Evolutionary conservation across 2,329 filamentous ascomycete genomes (phyloP), one percentile per base, ranked within the genome.

Genomic region (Sporothrix protearum): DNA sequence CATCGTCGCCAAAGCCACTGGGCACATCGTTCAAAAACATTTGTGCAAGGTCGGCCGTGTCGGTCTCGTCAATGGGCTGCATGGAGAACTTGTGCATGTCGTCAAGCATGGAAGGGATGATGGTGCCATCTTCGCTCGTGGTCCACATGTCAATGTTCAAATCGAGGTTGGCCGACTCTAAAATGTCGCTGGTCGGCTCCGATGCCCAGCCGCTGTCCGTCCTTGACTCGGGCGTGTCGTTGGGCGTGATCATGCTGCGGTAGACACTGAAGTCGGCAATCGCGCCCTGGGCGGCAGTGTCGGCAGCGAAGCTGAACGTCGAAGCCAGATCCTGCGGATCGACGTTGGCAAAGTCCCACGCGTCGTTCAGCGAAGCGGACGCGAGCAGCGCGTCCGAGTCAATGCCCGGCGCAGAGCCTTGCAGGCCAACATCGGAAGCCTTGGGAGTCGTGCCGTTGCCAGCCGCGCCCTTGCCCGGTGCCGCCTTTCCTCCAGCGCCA

Each of bases 191-290:
- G 73, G 85, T 89, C 10, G 87, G 86, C 75, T 90, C 88, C 69
- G 74, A 74, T 53, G 88, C 89, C 9, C 81, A 78, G 3, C 85
- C 84, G 75, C 84, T 85, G 71, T 90, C 87, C 77, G 89, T 88
- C 78, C 83, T 87, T 1, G 88, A 90, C 75, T 89, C 88, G 0
- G 88, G 88, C 8, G 88, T 90, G 76, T 90, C 87, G 73, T 89
- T 88, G 0, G 88, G 87, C 30, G 88, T 88, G 71, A 86, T 80
- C 0, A 85, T 83, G 70, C 72, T 74, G 25, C 85, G 84, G 75
- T 87, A 88, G 9, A 86, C 80, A 70, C 79, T 82, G 77, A 86
- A 83, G 73, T 89, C 86, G 14, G 82, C 82, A 70, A 88, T 84
- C 2, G 85, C 81, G 22, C 84, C 87, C 10, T 80, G 80, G 45